A percentile compares a stretch with the other conserved stretches of the same genome.
These are phyloP conservation scores for Diutina pseudorugosa DNA, from an alignment of 1,139 yeast species.

Conservation along the genomic window DNA sequence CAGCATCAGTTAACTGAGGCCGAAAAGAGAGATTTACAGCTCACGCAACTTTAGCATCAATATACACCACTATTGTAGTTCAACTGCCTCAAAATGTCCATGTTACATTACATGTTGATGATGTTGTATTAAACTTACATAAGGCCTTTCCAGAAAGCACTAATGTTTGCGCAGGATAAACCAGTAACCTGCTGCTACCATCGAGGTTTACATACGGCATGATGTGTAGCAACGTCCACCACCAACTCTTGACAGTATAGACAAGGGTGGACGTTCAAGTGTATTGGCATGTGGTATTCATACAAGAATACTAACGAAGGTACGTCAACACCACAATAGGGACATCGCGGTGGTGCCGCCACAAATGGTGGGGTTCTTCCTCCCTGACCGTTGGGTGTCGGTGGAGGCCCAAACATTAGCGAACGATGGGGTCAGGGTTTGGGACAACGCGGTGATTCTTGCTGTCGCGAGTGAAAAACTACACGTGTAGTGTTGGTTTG, in stretches of 20 bases:
- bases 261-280: not conserved
- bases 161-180: not conserved
- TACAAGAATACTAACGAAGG: not conserved
- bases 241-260: slow-evolving; percentile 1
- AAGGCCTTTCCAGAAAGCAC: not conserved
- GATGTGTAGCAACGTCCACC: not conserved
- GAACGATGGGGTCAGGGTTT: not conserved
- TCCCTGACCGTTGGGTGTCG: not conserved
- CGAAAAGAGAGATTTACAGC: not conserved
- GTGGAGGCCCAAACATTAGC: not conserved
- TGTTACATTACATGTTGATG: not conserved
- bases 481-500: not conserved
- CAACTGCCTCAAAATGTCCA: not conserved
- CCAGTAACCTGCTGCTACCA: not conserved
- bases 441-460: not conserved
- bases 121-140: not conserved
- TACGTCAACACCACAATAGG: not conserved
- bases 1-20: not conserved
- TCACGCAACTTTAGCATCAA: slow-evolving; percentile 2
- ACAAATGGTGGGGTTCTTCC: not conserved
- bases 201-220: not conserved
- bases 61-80: not conserved
- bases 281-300: not conserved
- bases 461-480: not conserved
- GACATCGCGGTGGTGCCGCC: not conserved